These are phyloP conservation scores for Tylopilus felleus DNA, from an alignment of 768 basidiomycete genomes.

Conservation along the genomic window DNA sequence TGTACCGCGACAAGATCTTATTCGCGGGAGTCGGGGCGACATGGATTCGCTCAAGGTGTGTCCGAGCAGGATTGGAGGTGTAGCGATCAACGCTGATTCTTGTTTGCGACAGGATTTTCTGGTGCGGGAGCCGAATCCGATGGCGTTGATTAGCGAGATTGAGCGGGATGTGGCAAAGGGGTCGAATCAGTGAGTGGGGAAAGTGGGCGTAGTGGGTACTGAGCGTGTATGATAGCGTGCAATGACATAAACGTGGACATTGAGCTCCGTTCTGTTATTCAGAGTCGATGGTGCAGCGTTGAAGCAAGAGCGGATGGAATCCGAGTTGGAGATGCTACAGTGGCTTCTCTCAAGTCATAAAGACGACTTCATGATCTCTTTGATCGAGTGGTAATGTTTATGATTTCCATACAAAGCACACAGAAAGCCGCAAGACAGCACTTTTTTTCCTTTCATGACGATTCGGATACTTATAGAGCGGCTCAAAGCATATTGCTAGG, in stretches of 20 bases:
- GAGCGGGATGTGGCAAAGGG: constrained; percentile 20
- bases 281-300: not conserved
- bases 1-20: constrained; percentile 28
- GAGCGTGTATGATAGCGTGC: not conserved
- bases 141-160: constrained; percentile 69
- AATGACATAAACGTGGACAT: not conserved
- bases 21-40: constrained; percentile 34
- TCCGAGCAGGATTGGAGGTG: not conserved
- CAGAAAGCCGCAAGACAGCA: too few relatives aligned
- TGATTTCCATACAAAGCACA: too few relatives aligned
- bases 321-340: too few relatives aligned
- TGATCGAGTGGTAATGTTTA: too few relatives aligned
- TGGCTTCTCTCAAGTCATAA: too few relatives aligned
- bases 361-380: too few relatives aligned
- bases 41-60: not conserved
- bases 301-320: too few relatives aligned
- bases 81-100: not conserved
- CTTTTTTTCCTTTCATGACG: too few relatives aligned
- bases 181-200: not conserved
- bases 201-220: not conserved
- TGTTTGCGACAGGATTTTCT: constrained; percentile 67
- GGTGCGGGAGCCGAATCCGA: constrained; percentile 67
- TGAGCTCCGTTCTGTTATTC: not conserved
- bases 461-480: too few relatives aligned
- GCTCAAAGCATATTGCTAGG: too few relatives aligned